phyloP scores from a whole-genome alignment of 208 protist species.

The Wallacemonas collosoma region DNA sequence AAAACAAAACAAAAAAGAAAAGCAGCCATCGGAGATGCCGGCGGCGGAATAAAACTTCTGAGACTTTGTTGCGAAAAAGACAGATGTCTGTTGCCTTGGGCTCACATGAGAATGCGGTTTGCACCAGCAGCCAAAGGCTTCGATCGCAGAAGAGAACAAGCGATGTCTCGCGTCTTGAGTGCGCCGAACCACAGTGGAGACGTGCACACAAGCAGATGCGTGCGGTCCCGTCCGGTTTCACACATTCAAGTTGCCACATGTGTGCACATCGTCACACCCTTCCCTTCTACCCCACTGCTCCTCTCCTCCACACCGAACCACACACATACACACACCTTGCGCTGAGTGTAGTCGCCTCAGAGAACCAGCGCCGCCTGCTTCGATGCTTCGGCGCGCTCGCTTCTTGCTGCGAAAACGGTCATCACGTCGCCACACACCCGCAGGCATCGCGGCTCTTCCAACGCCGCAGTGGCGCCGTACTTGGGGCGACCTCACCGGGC shows the following conservation, averaged over 20 bases:
- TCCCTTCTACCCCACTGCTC: constrained; percentile 5
- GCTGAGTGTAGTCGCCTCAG: too few relatives aligned
- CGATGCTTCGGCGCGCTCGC: constrained; percentile 11
- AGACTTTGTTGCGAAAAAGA: too few relatives aligned
- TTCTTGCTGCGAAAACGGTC: constrained; percentile 17
- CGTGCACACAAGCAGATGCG: too few relatives aligned
- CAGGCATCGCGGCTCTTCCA: constrained; percentile 25
- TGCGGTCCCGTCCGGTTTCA: neutral
- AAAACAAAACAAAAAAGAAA: too few relatives aligned
- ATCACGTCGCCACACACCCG: constrained; percentile 1
- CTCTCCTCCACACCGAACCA: neutral
- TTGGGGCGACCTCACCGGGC: constrained; percentile 43
- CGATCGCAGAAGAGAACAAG: too few relatives aligned
- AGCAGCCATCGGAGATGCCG: too few relatives aligned
- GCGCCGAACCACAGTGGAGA: too few relatives aligned
- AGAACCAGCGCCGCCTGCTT: neutral
- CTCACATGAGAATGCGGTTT: too few relatives aligned
- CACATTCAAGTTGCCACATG: neutral
- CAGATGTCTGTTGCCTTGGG: too few relatives aligned
- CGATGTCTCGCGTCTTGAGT: too few relatives aligned
- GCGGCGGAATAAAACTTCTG: too few relatives aligned
- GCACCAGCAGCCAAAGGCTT: too few relatives aligned
- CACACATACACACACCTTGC: neutral
- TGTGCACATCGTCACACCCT: neutral
- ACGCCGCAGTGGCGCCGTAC: constrained; percentile 29